Evolutionary conservation across 108 stramenopile species (phyloP).

Genomic region (Pseudonitzschia delicatissima): DNA sequence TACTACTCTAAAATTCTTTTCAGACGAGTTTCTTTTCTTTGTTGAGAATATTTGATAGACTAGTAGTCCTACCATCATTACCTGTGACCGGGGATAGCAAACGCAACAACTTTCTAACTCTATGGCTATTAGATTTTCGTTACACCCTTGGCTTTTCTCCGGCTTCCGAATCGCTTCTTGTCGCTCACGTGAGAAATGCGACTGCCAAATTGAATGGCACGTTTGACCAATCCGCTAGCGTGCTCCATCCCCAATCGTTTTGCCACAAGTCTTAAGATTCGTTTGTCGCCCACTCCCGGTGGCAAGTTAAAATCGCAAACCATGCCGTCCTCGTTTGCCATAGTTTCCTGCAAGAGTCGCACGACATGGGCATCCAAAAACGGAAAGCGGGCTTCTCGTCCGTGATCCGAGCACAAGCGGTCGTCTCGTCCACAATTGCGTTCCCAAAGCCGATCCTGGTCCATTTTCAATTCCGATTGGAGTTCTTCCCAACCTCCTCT

Average conservation of each 20-base stretch:
- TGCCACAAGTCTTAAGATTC: slow-evolving; percentile 68
- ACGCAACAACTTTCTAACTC: too few species aligned
- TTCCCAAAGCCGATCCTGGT: slow-evolving; percentile 88
- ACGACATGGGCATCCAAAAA: slow-evolving; percentile 92
- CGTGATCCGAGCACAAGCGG: slow-evolving; percentile 84
- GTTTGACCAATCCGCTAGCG: slow-evolving; percentile 69
- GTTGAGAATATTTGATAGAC: too few species aligned
- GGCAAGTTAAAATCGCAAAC: slow-evolving; percentile 61
- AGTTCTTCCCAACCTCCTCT: slow-evolving; percentile 70
- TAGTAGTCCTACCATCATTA: too few species aligned
- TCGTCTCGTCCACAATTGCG: slow-evolving; percentile 98
- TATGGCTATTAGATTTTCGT: slow-evolving; percentile 13
- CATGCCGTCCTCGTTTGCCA: slow-evolving; percentile 18
- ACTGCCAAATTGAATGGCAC: slow-evolving; percentile 96
- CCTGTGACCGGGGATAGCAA: too few species aligned
- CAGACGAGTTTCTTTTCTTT: too few species aligned
- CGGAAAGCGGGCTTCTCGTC: slow-evolving; percentile 91
- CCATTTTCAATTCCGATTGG: slow-evolving; percentile 73
- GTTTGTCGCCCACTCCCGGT: slow-evolving; percentile 87
- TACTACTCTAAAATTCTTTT: too few species aligned
- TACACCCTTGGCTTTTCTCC: slow-evolving; percentile 68
- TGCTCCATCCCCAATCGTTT: slow-evolving; percentile 43
- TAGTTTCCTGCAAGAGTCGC: slow-evolving; percentile 34
- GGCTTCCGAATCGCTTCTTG: slow-evolving; percentile 79
- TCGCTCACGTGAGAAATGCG: slow-evolving; percentile 86